Evolutionary conservation across 2,329 filamentous ascomycete genomes (phyloP), one percentile per base, ranked within the genome.

Genomic region (Fonsecaea pugnacius): DNA sequence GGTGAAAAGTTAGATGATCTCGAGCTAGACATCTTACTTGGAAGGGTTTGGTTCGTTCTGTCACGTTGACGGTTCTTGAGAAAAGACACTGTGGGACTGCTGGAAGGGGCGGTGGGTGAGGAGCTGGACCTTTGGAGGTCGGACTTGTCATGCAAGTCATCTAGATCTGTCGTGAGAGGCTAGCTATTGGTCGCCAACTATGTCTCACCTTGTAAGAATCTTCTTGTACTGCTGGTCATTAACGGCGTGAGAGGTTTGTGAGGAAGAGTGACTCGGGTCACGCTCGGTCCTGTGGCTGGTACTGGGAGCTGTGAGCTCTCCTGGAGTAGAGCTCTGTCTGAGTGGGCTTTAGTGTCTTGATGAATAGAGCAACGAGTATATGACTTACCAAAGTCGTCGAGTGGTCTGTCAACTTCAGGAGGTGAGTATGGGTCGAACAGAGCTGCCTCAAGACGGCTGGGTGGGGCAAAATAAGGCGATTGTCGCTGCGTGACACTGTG

Each of bases 301-400:
- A 12, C 40, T 5, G 51, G 36, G 12, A 21, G 43, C 24, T 58
- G 27, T 32, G 58, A n/a, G 33, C 27, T 43, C 55, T 65, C 62
- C 38, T 54, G 62, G 30, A 69, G 61, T 7, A 70, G 65, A 38
- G 59, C 51, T 58, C 57, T 62, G 53, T 70, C 68, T 70, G 54
- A 40, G 8, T n/a, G 16, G 40, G 21, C 18, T 58, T 66, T n/a
- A 67, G 58, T 40, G 48, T 40, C 32, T 27, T 30, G 27, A 16
- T 6, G 18, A 18, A 43, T 21, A 33, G 9, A 24, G 32, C 8
- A 48, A 18, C 16, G n/a, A 10, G 24, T 33, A 30, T 51, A 16
- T 18, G 21, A 24, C 67, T 62, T 52, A 70, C 69, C 69, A 55
- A 70, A 70, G 27, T 63, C 67, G 53, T 70, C 69, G 4, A 70